Base-by-base conservation (phyloP, 2,329 filamentous ascomycete species). In the Talaromyces sp. region DNA sequence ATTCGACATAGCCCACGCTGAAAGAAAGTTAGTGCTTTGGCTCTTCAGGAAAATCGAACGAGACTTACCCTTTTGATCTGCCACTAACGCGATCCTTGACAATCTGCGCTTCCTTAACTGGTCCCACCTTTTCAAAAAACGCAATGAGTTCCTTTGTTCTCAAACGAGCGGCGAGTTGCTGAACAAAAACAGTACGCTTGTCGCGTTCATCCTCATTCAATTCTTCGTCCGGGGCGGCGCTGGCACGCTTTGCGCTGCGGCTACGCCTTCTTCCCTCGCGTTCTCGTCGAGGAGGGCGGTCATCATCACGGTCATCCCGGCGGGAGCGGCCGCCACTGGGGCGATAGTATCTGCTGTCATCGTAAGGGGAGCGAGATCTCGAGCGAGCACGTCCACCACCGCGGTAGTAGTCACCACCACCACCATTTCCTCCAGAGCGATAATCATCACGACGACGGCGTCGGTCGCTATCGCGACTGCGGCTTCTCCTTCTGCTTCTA, bases 1-100 rank as follows among this genome's bases (percentile, higher is more conserved):
- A 99, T 82, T 99, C 94, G 81, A 99, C 95, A 73, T 99, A 99
- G 75, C 95, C 94, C 76, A 99, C 94, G 77, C 94, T 97, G 62
- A 14, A 14, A 24, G 21, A 55, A 57, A 5, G 24, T 64, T n/a
- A 60, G 58, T 11, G n/a, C 2, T 14, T 66, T 51, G 21, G 3
- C 4, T n/a, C 3, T 12, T 24, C 9, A 24, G 3, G 10, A 21
- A 41, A 26, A 32, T 32, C 4, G 32, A 12, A 57, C 8, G 62
- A 52, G 41, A 75, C 89, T 72, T 82, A 96, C 93, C 94, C 94
- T 83, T 99, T 99, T 64, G 92, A 97, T 78, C 94, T 90, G 69
- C 92, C 91, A 78, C 92, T 97, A 64, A 99, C 92, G 64, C 94
- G 86, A 70, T 99, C 94, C 78, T 97, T 97, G 57, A 99, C 94